Conservation (phyloP, 2,329 filamentous ascomycete species). For the Botrytis hyacinthi region DNA sequence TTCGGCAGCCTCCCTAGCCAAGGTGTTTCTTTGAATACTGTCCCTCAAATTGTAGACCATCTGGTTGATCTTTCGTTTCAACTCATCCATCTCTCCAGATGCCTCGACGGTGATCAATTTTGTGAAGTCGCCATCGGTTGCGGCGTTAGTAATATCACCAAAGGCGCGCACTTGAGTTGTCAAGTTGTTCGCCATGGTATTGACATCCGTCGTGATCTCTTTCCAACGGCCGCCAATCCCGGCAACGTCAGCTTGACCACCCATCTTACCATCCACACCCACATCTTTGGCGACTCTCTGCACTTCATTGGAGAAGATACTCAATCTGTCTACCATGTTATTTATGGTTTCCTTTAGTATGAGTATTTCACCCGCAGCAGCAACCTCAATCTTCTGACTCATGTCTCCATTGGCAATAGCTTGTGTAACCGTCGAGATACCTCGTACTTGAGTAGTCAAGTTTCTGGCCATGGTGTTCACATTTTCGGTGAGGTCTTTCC, state of each 20-base stretch:
- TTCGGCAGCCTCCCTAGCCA: constrained; percentile 92
- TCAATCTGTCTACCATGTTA: constrained; percentile 95
- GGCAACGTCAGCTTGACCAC: constrained; percentile 90
- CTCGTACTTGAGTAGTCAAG: constrained; percentile 72
- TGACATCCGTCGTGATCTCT: constrained; percentile 73
- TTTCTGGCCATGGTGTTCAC: constrained; percentile 76
- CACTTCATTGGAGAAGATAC: constrained; percentile 94
- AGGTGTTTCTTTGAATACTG: constrained; percentile 94
- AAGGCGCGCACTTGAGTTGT: constrained; percentile 97
- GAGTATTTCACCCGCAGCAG: constrained; percentile 91
- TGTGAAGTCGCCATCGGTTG: constrained; percentile 94
- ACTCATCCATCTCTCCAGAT: constrained; percentile 97
- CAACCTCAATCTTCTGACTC: constrained; percentile 92
- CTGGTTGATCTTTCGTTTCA: constrained; percentile 98
- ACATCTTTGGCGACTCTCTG: constrained; percentile 95
- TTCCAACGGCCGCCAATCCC: constrained; percentile 95
- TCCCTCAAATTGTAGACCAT: constrained; percentile 97
- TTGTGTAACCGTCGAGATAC: constrained; percentile 91
- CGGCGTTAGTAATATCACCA: constrained; percentile 96
- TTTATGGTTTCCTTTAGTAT: constrained; percentile 96
- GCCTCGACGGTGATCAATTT: constrained; percentile 96
- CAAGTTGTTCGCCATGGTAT: constrained; percentile 58
- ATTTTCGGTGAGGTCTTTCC: constrained; percentile 93
- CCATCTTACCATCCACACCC: constrained; percentile 97
- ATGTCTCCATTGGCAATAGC: constrained; percentile 95